Conservation (phyloP, 306 rosid genomes). For the Fragaria nilgerrensis region DNA sequence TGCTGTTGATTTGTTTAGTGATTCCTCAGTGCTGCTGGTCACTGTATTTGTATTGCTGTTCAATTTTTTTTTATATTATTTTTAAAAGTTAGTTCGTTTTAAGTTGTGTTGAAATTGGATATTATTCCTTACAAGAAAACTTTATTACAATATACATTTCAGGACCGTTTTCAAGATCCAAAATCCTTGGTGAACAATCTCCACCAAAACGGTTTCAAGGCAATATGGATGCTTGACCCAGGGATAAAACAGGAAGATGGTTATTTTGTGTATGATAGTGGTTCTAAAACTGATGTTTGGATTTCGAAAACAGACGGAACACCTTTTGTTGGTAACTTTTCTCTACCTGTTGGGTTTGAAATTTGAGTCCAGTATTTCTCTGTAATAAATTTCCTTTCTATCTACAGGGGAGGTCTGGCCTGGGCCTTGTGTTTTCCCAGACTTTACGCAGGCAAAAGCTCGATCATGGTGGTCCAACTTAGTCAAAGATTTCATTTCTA, state of each 20-base stretch:
- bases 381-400: slow-evolving; percentile 21
- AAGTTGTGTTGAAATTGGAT: background rate
- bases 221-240: slow-evolving; percentile 96
- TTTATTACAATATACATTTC: slow-evolving; percentile 33
- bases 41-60: slow-evolving; percentile 1
- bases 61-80: background rate
- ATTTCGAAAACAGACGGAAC: slow-evolving; percentile 67
- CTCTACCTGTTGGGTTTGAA: slow-evolving; percentile 13
- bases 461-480: slow-evolving; percentile 89
- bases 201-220: slow-evolving; percentile 72
- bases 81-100: background rate
- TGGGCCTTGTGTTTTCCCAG: slow-evolving; percentile 93
- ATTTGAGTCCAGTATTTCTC: slow-evolving; percentile 4
- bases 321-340: slow-evolving; percentile 57
- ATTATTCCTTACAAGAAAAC: slow-evolving; percentile 14
- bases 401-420: slow-evolving; percentile 87
- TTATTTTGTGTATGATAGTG: slow-evolving; percentile 73
- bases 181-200: slow-evolving; percentile 60
- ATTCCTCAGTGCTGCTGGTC: background rate
- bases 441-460: slow-evolving; percentile 75
- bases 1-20: background rate
- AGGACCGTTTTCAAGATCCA: slow-evolving; percentile 77
- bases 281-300: slow-evolving; percentile 73
- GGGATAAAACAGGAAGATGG: slow-evolving; percentile 84
- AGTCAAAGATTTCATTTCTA: slow-evolving; percentile 71